Percentiles rank a stretch among this genome's conserved stretches.
phyloP scores from a whole-genome alignment of 2,329 filamentous ascomycete species.

The Colletotrichum sp. region DNA sequence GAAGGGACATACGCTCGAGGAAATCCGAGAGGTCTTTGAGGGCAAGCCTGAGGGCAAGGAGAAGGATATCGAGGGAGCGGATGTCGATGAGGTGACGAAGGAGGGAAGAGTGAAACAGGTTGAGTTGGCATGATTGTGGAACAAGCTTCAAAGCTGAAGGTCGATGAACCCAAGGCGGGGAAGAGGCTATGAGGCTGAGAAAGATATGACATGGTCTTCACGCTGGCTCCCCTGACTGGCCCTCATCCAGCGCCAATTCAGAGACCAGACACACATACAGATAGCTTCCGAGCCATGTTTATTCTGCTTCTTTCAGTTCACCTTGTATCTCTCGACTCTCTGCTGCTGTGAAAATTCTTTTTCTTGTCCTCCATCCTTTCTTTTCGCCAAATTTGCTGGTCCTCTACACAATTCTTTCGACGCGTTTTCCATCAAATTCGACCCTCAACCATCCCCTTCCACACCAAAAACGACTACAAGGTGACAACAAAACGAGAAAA shows the following conservation, averaged over 20 bases:
- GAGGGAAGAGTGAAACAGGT: neutral
- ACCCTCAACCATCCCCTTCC: neutral
- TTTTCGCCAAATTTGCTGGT: neutral
- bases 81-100: neutral
- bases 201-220: neutral
- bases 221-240: neutral
- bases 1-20: constrained; percentile 27
- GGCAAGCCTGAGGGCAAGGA: neutral
- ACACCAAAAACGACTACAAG: neutral
- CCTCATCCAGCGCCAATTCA: neutral
- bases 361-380: neutral
- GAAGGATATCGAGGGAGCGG: neutral
- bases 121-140: neutral
- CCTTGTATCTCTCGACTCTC: neutral
- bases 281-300: neutral
- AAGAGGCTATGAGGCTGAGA: neutral
- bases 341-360: neutral
- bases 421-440: neutral
- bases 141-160: neutral
- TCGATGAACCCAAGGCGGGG: neutral
- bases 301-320: neutral
- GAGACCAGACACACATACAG: neutral
- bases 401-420: neutral
- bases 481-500: neutral
- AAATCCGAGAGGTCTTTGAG: constrained; percentile 21